A percentile compares a stretch with the other conserved stretches of the same genome.
Conservation (phyloP, 352 stramenopile species). For the Sclerospora graminicola region DNA sequence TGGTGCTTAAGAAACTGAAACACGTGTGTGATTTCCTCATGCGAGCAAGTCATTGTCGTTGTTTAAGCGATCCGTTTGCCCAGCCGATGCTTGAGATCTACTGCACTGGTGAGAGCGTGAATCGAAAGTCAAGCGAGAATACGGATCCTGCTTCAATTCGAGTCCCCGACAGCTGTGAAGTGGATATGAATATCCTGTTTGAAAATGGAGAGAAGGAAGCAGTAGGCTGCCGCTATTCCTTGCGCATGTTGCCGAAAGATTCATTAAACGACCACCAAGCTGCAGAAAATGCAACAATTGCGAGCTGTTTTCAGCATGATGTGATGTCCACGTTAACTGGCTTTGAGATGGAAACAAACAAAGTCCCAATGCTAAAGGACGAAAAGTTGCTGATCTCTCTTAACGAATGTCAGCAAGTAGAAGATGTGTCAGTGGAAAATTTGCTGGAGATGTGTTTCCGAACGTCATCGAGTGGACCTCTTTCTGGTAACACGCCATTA, state of each 20-base stretch:
- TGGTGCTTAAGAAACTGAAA: slow-evolving; percentile 38
- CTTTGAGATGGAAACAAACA: slow-evolving; percentile 31
- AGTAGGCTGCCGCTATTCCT: slow-evolving; percentile 28
- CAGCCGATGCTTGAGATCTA: slow-evolving; percentile 39
- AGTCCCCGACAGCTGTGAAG: slow-evolving; percentile 10
- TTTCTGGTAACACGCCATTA: not conserved
- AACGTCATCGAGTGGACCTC: not conserved
- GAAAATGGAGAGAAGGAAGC: slow-evolving; percentile 18
- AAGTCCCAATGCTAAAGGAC: slow-evolving; percentile 22
- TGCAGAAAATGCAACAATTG: slow-evolving; percentile 19
- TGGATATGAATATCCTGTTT: slow-evolving; percentile 31
- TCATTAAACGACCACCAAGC: slow-evolving; percentile 12
- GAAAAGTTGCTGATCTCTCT: slow-evolving; percentile 50
- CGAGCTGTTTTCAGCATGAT: slow-evolving; percentile 55
- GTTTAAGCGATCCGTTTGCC: slow-evolving; percentile 38
- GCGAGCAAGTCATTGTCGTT: slow-evolving; percentile 52
- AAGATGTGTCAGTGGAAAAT: slow-evolving; percentile 1
- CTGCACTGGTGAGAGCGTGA: slow-evolving; percentile 9
- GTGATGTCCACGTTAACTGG: slow-evolving; percentile 35
- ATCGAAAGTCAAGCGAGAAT: not conserved
- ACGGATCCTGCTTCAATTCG: not conserved
- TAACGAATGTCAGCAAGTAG: slow-evolving; percentile 19
- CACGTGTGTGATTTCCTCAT: slow-evolving; percentile 81
- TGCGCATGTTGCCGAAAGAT: slow-evolving; percentile 21
- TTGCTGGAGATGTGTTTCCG: not conserved